These are phyloP conservation scores for Hebeloma cylindrosporum DNA, from an alignment of 768 basidiomycete genomes.

Conservation along the genomic window DNA sequence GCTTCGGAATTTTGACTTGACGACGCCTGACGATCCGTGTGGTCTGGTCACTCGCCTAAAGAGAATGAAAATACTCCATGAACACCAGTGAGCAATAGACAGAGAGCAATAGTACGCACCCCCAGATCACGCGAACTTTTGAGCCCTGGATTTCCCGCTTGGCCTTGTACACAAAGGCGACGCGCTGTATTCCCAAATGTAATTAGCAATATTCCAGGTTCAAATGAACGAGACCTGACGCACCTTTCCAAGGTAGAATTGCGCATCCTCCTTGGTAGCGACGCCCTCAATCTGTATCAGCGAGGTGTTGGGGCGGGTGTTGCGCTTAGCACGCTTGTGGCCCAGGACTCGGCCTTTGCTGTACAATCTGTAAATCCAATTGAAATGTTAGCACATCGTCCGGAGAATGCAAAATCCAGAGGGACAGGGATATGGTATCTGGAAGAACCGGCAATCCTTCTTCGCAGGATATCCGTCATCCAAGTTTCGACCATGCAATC, in stretches of 20 bases:
- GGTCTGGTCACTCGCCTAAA: constrained; percentile 85
- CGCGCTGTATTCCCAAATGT: constrained; percentile 56
- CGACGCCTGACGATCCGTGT: constrained; percentile 93
- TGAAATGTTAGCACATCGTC: constrained; percentile 3
- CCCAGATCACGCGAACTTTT: constrained; percentile 98
- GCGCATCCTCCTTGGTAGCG: constrained; percentile 87
- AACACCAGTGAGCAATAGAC: not conserved
- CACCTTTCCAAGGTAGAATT: constrained; percentile 99
- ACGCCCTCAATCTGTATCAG: constrained; percentile 98
- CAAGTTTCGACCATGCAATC: constrained; percentile 36
- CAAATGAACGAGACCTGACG: constrained; percentile 21
- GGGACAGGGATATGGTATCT: not conserved
- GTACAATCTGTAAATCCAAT: constrained; percentile 68
- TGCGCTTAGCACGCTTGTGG: constrained; percentile 98
- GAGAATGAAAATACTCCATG: not conserved
- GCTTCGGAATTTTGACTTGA: constrained; percentile 93
- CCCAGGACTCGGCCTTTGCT: constrained; percentile 95
- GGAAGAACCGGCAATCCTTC: too few species aligned
- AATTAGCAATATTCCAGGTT: constrained; percentile 1
- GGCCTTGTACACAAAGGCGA: constrained; percentile 98
- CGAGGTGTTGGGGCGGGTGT: constrained; percentile 93
- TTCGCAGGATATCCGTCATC: constrained; percentile 28
- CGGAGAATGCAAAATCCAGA: constrained; percentile 2
- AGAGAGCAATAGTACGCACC: constrained; percentile 49
- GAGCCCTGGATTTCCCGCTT: constrained; percentile 93